phyloP scores from a whole-genome alignment of 2,329 filamentous ascomycete species.

The Pestalotiopsis fici region DNA sequence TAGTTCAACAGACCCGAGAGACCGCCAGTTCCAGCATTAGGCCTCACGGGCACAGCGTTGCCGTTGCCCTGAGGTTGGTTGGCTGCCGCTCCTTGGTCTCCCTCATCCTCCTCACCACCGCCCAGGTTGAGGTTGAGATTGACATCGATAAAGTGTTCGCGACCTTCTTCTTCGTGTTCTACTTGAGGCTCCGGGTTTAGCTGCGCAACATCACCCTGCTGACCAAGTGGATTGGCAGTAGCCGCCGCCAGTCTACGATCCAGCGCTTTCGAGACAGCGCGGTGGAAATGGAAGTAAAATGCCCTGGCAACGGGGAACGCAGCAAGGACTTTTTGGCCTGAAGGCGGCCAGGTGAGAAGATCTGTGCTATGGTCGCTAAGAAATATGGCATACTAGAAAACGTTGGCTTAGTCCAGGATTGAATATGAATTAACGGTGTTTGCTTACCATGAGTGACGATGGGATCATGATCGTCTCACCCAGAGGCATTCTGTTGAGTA shows the following conservation, averaged over 20 bases:
- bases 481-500: conserved; percentile 66
- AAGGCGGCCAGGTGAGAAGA: conserved; percentile 55
- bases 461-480: conserved; percentile 49
- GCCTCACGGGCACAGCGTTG: conserved; percentile 1
- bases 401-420: conserved; percentile 2
- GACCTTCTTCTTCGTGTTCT: background rate
- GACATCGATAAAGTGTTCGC: conserved; percentile 6
- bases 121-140: conserved; percentile 24
- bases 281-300: conserved; percentile 46
- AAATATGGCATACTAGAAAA: conserved; percentile 47
- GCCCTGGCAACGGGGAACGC: conserved; percentile 46
- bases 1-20: conserved; percentile 37
- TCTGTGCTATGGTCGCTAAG: conserved; percentile 45
- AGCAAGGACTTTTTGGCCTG: conserved; percentile 50
- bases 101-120: conserved; percentile 7
- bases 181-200: background rate
- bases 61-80: conserved; percentile 1
- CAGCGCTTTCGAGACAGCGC: conserved; percentile 44
- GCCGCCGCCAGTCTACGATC: conserved; percentile 46
- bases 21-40: background rate
- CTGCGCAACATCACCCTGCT: conserved; percentile 5
- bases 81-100: background rate
- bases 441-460: conserved; percentile 27
- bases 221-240: conserved; percentile 39
- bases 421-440: background rate